Evolutionary conservation across 2,329 filamentous ascomycete species (phyloP).

Genomic region (Aspergillus ochraceoroseus): DNA sequence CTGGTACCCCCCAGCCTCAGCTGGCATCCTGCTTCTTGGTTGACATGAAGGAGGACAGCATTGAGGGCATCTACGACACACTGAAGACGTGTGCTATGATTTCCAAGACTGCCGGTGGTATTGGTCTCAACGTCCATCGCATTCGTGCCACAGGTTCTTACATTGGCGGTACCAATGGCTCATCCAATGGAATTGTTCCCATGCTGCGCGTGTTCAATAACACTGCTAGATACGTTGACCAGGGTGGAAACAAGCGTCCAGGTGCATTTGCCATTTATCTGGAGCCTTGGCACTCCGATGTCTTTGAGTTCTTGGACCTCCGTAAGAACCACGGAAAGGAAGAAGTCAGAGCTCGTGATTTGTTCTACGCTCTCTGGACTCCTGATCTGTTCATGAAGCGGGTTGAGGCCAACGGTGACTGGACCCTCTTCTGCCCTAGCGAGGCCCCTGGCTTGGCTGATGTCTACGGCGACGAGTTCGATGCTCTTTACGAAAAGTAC

Average conservation of each 20-base stretch:
- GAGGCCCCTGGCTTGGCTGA: conserved; percentile 93
- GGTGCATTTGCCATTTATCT: conserved; percentile 98
- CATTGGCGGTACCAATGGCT: conserved; percentile 96
- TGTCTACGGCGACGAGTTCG: conserved; percentile 95
- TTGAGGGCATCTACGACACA: conserved; percentile 98
- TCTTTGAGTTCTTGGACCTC: conserved; percentile 95
- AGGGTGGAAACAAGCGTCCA: conserved; percentile 98
- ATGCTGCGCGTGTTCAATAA: conserved; percentile 99
- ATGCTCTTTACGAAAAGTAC: conserved; percentile 74
- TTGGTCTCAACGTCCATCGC: conserved; percentile 91
- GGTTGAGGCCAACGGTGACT: conserved; percentile 91
- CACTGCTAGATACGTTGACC: conserved; percentile 96
- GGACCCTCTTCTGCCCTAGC: conserved; percentile 98
- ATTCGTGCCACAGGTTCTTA: conserved; percentile 97
- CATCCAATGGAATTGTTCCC: conserved; percentile 92
- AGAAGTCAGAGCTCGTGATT: conserved; percentile 90
- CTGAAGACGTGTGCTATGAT: conserved; percentile 99
- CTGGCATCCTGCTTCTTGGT: conserved; percentile 98
- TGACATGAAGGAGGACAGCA: conserved; percentile 99
- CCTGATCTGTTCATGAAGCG: conserved; percentile 99
- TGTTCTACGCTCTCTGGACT: conserved; percentile 98
- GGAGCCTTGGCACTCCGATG: conserved; percentile 97
- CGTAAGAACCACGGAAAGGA: conserved; percentile 99
- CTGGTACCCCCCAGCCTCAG: conserved; percentile 89
- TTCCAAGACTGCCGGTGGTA: conserved; percentile 98